Conservation (phyloP, 768 basidiomycete species). For the Naganishia antarctica region DNA sequence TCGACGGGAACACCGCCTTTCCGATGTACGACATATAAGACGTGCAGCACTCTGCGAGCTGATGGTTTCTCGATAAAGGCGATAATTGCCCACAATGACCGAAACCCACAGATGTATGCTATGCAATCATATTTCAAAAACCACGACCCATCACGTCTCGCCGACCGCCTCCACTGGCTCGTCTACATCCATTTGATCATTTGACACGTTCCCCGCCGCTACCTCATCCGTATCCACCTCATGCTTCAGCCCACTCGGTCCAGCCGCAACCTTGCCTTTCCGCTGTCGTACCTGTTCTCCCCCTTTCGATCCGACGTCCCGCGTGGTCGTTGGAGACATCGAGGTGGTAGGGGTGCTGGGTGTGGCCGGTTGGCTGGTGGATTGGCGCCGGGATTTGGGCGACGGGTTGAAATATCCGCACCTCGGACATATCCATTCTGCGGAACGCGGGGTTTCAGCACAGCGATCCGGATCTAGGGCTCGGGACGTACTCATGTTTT, state of each 20-base stretch:
- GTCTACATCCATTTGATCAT: slow-evolving; percentile 15
- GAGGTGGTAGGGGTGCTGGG: neutral
- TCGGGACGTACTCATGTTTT: slow-evolving; percentile 44
- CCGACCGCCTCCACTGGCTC: neutral
- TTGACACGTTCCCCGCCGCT: neutral
- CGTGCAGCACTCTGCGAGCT: too few relatives aligned
- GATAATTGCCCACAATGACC: too few relatives aligned
- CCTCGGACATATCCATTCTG: slow-evolving; percentile 13
- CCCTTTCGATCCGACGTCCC: neutral
- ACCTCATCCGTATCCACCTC: neutral
- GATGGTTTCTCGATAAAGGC: too few relatives aligned
- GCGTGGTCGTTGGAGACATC: neutral
- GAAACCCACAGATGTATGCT: too few relatives aligned
- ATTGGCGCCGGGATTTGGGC: slow-evolving; percentile 1
- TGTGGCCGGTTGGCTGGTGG: neutral
- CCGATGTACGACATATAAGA: too few relatives aligned
- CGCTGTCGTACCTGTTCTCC: neutral
- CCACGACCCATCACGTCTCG: too few relatives aligned
- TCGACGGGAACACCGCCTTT: too few relatives aligned
- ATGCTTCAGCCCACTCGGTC: slow-evolving; percentile 12
- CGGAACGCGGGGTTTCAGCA: neutral
- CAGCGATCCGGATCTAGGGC: neutral
- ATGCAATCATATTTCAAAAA: too few relatives aligned
- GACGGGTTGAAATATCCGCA: slow-evolving; percentile 17
- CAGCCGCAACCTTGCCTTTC: slow-evolving; percentile 4